These are phyloP conservation scores for Leavenworthia alabamica DNA, from an alignment of 345 rosid genomes.

Conservation along the genomic window DNA sequence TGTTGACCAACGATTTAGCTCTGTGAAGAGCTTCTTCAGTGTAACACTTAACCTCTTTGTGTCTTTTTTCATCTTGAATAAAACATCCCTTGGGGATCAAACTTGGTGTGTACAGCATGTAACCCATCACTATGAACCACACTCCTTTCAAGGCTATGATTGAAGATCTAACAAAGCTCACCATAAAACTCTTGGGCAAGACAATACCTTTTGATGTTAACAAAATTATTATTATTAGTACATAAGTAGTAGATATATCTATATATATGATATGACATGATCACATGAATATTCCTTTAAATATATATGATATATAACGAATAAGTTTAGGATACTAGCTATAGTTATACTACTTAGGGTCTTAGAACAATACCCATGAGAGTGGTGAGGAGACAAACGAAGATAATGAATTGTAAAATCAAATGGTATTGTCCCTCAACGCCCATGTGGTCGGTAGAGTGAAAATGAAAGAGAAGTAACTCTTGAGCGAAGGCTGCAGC, in stretches of 20 bases:
- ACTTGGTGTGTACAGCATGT: slow-evolving; percentile 50
- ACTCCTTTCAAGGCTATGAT: slow-evolving; percentile 59
- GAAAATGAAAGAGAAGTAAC: slow-evolving; percentile 56
- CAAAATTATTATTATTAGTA: not conserved
- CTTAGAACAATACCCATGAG: slow-evolving; percentile 37
- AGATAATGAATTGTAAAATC: slow-evolving; percentile 42
- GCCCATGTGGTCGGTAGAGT: slow-evolving; percentile 70
- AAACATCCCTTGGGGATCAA: slow-evolving; percentile 55
- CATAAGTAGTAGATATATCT: not conserved
- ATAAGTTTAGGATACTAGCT: not conserved
- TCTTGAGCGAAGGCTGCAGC: slow-evolving; percentile 54
- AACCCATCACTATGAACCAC: slow-evolving; percentile 60
- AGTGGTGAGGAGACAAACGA: slow-evolving; percentile 44
- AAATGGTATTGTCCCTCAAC: slow-evolving; percentile 69
- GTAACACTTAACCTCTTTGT: slow-evolving; percentile 45
- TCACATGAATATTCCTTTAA: not conserved
- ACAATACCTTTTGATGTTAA: slow-evolving; percentile 1
- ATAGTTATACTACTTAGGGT: not conserved
- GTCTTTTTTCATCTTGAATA: slow-evolving; percentile 43
- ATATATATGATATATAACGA: not conserved
- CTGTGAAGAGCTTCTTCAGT: slow-evolving; percentile 39
- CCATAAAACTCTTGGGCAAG: slow-evolving; percentile 33
- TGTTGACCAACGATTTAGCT: slow-evolving; percentile 60
- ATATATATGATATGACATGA: no score
- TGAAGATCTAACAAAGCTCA: slow-evolving; percentile 50